phyloP scores from a whole-genome alignment of 176 grass and related monocot species.

The Pontederia paniculata region DNA sequence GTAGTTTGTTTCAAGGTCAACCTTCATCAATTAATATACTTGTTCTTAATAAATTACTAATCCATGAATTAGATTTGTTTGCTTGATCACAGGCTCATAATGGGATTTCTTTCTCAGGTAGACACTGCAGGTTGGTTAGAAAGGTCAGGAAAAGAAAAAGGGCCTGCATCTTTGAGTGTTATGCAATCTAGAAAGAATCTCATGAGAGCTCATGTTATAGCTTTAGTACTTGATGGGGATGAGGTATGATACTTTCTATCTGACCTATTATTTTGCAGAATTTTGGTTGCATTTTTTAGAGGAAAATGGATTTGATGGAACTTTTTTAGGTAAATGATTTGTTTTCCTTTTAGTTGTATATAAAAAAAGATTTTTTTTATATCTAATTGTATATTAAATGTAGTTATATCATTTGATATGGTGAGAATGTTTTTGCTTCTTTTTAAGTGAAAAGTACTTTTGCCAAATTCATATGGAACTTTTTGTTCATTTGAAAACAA shows the following conservation, averaged over 20 bases:
- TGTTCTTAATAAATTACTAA: not conserved
- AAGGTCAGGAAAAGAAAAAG: constrained; percentile 90
- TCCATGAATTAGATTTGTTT: constrained; percentile 11
- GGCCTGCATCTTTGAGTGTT: constrained; percentile 70
- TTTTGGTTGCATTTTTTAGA: not conserved
- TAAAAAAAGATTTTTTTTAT: too few species aligned
- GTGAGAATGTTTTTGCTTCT: too few species aligned
- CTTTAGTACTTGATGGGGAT: constrained; percentile 90
- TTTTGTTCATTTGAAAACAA: too few species aligned
- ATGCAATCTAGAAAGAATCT: constrained; percentile 95
- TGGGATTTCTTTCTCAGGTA: constrained; percentile 40
- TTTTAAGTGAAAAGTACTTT: too few species aligned
- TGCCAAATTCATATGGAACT: too few species aligned
- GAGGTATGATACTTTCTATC: constrained; percentile 32
- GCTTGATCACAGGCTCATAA: not conserved
- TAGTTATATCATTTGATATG: too few species aligned
- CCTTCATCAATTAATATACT: too few species aligned
- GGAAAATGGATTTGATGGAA: not conserved
- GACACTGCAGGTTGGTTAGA: constrained; percentile 94
- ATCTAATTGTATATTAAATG: too few species aligned
- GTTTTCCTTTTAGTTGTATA: too few species aligned
- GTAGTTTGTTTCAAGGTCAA: too few species aligned
- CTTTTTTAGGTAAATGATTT: not conserved
- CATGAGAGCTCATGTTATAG: constrained; percentile 92
- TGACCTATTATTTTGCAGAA: constrained; percentile 4